phyloP scores from a whole-genome alignment of 192 early-diverging fungal species.

The Linnemannia exigua region DNA sequence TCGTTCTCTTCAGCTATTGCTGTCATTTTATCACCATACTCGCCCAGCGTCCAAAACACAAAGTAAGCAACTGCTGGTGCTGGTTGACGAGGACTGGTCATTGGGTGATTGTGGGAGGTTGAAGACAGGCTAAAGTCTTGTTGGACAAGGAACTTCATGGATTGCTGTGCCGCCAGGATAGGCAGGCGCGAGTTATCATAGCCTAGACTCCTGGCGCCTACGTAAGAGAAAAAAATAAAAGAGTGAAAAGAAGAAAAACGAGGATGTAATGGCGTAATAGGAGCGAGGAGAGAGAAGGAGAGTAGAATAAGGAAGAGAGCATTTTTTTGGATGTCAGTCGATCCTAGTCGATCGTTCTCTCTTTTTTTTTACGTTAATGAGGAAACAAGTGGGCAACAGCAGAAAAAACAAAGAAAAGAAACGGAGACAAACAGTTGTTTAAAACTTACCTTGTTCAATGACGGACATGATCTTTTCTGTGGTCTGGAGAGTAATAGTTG shows the following conservation, averaged over 20 bases:
- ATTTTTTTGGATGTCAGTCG: slow-evolving; percentile 1
- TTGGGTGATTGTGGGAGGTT: too few species aligned
- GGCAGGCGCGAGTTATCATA: slow-evolving; percentile 27
- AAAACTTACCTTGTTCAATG: slow-evolving; percentile 35
- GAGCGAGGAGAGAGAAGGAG: not conserved
- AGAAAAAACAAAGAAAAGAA: not conserved
- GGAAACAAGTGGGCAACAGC: not conserved
- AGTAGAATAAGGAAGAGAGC: not conserved
- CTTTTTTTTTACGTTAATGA: not conserved
- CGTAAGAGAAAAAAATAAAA: not conserved
- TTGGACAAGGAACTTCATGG: slow-evolving; percentile 17
- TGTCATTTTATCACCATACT: slow-evolving; percentile 20
- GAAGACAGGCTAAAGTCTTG: not conserved
- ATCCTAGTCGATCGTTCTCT: not conserved
- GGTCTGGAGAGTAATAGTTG: slow-evolving; percentile 25
- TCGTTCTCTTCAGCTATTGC: not conserved
- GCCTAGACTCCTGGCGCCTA: slow-evolving; percentile 36
- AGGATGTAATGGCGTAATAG: not conserved
- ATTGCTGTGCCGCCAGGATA: slow-evolving; percentile 28
- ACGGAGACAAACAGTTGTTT: not conserved
- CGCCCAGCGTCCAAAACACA: slow-evolving; percentile 35
- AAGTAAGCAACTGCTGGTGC: slow-evolving; percentile 24
- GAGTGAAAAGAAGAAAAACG: too few species aligned
- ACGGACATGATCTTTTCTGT: slow-evolving; percentile 36
- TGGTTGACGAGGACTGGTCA: too few species aligned